Conservation (phyloP, 345 rosid genomes). For the Murraya paniculata region DNA sequence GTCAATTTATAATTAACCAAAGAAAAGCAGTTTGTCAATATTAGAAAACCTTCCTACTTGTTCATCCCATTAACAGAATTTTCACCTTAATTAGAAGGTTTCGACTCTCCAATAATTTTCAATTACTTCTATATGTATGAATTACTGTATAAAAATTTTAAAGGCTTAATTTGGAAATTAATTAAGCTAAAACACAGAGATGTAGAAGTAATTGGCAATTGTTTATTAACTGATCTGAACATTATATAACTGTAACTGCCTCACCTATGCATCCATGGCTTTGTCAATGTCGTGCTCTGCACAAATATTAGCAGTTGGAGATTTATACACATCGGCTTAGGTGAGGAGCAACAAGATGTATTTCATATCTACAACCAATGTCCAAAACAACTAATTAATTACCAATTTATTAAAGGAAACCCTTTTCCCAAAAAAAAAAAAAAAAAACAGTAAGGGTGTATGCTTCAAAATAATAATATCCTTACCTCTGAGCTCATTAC, state of each 20-base stretch:
- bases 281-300: background rate
- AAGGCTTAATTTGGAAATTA: no score
- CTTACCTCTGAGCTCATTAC: background rate
- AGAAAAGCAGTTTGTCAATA: background rate
- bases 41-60: background rate
- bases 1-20: no score
- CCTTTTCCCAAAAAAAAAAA: background rate
- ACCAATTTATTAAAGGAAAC: no score
- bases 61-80: background rate
- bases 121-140: no score
- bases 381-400: background rate
- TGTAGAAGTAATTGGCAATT: background rate
- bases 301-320: background rate
- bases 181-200: background rate
- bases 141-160: no score
- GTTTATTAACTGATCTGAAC: no score
- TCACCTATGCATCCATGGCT: background rate
- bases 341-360: no score
- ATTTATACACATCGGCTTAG: no score
- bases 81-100: no score
- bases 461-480: no score
- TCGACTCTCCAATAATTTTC: no score
- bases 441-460: no score
- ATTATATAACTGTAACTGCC: background rate
- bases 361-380: background rate